Conservation (phyloP, 495 filamentous ascomycete species). For the Aspergillus affinis region DNA sequence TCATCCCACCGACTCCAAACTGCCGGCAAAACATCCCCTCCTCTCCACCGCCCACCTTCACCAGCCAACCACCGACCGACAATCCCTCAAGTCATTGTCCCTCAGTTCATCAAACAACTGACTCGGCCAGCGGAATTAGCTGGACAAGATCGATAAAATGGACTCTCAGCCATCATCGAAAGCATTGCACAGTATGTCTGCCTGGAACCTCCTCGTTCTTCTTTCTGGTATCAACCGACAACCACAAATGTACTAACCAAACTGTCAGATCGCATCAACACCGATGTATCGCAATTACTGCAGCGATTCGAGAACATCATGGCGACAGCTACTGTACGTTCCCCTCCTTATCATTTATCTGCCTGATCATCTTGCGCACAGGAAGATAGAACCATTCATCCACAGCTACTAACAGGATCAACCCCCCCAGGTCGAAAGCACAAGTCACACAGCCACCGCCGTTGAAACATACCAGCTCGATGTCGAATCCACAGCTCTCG, state of each 20-base stretch:
- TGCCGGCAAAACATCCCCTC: constrained; percentile 18
- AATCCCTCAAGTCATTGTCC: not conserved
- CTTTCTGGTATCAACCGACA: too few relatives aligned
- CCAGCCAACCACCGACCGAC: constrained; percentile 5
- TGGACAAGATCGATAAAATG: constrained; percentile 24
- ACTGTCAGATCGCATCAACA: constrained; percentile 51
- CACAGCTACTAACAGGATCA: not conserved
- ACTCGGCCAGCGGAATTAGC: not conserved
- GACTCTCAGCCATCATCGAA: constrained; percentile 40
- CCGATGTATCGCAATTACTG: constrained; percentile 55
- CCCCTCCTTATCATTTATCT: not conserved
- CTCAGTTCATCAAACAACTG: not conserved
- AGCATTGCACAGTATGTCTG: constrained; percentile 36
- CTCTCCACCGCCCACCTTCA: constrained; percentile 12
- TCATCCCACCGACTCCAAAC: not conserved
- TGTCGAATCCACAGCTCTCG: constrained; percentile 63
- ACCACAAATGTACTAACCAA: too few relatives aligned
- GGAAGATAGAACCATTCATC: too few relatives aligned
- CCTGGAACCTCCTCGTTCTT: too few relatives aligned
- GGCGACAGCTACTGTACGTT: constrained; percentile 52
- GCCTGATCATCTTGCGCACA: too few relatives aligned
- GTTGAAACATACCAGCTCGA: constrained; percentile 62
- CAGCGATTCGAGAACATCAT: constrained; percentile 64
- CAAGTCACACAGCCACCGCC: constrained; percentile 48
- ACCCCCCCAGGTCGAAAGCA: constrained; percentile 33